Evolutionary conservation across 768 basidiomycete genomes (phyloP).

Genomic region (Podaxis pistillaris): DNA sequence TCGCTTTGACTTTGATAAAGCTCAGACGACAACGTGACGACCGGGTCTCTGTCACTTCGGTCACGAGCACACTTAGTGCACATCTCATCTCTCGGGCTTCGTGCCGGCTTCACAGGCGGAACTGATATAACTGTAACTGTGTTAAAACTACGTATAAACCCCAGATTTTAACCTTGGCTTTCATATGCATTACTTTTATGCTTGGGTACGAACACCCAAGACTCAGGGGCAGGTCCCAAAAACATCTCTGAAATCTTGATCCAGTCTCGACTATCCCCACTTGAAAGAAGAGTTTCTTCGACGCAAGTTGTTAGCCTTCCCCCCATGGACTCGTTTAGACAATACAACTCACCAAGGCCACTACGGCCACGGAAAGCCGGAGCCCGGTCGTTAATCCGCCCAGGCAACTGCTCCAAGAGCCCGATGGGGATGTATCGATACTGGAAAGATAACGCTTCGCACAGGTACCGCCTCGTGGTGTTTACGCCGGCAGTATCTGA

Average conservation of each 20-base stretch:
- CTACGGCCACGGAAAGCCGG: conserved; percentile 85
- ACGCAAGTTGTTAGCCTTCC: neutral
- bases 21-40: neutral
- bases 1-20: neutral
- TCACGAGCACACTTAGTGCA: neutral
- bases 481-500: conserved; percentile 89
- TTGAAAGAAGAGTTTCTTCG: conserved; percentile 81
- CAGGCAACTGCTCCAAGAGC: conserved; percentile 78
- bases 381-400: conserved; percentile 85
- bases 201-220: conserved; percentile 87
- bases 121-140: neutral
- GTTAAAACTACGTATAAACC: neutral
- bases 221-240: conserved; percentile 80
- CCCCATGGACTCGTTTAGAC: neutral
- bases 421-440: conserved; percentile 96
- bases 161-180: conserved; percentile 38
- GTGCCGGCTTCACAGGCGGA: neutral
- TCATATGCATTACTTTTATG: conserved; percentile 90
- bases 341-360: conserved; percentile 67
- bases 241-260: conserved; percentile 95
- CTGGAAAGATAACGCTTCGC: conserved; percentile 94
- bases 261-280: conserved; percentile 81
- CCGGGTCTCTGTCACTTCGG: neutral
- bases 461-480: conserved; percentile 88
- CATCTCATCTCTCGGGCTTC: neutral